phyloP scores from a whole-genome alignment of 176 grass and related monocot species.

The Ampelocalamus luodianensis region DNA sequence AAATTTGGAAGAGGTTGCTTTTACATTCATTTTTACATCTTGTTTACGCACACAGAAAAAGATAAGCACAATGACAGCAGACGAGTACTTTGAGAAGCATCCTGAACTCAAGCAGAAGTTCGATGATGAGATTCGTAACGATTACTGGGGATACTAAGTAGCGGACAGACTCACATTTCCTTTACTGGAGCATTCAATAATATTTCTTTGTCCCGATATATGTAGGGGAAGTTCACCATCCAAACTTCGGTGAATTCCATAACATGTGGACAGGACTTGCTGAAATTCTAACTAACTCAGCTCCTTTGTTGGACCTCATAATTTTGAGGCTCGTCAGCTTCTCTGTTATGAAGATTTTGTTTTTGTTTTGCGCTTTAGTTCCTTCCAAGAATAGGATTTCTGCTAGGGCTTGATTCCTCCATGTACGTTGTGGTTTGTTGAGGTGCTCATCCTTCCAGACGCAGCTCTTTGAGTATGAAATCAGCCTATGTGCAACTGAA shows the following conservation, averaged over 20 bases:
- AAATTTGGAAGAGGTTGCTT: background rate
- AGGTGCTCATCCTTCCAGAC: background rate
- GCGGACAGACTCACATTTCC: background rate
- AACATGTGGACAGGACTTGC: background rate
- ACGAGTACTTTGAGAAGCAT: conserved; percentile 84
- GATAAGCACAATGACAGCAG: conserved; percentile 83
- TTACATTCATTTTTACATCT: conserved; percentile 10
- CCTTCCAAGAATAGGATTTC: background rate
- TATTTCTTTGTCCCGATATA: background rate
- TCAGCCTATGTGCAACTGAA: background rate
- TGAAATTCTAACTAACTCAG: conserved; percentile 27
- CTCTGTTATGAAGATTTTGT: background rate
- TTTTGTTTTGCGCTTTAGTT: background rate
- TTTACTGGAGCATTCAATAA: conserved; percentile 42
- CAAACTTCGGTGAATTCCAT: background rate
- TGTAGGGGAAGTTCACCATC: background rate
- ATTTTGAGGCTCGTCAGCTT: conserved; percentile 15
- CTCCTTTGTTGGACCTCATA: background rate
- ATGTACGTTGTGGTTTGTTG: background rate
- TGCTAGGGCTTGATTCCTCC: background rate
- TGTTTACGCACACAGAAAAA: conserved; percentile 60
- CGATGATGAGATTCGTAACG: conserved; percentile 83
- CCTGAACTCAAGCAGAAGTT: conserved; percentile 89
- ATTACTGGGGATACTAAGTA: conserved; percentile 85
- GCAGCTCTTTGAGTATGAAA: background rate